phyloP scores from a whole-genome alignment of 2,329 filamentous ascomycete species.

The Proliferodiscus dingleyae region DNA sequence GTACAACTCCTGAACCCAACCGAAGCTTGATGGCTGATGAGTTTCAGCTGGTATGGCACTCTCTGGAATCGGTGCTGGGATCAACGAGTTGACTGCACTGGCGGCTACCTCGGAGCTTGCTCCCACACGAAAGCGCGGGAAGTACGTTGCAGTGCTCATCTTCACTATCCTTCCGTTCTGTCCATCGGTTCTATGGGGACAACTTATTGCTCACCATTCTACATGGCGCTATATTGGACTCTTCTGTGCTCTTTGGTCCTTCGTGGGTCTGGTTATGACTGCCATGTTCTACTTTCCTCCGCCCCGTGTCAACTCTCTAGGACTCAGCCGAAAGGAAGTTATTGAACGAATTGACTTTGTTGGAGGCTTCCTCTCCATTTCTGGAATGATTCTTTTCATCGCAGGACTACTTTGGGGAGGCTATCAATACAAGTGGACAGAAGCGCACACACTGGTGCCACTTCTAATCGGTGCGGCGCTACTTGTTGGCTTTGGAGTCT shows the following conservation, averaged over 20 bases:
- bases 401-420: slow-evolving; percentile 53
- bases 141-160: slow-evolving; percentile 55
- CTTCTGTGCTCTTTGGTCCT: slow-evolving; percentile 47
- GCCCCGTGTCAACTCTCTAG: slow-evolving; percentile 38
- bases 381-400: slow-evolving; percentile 47
- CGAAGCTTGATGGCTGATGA: neutral
- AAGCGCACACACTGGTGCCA: slow-evolving; percentile 1
- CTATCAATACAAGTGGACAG: slow-evolving; percentile 30
- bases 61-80: slow-evolving; percentile 59
- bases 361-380: slow-evolving; percentile 45
- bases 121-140: slow-evolving; percentile 56
- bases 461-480: slow-evolving; percentile 44
- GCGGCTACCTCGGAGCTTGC: slow-evolving; percentile 65
- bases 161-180: slow-evolving; percentile 58
- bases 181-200: slow-evolving; percentile 55
- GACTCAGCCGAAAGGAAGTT: slow-evolving; percentile 36
- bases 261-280: slow-evolving; percentile 46
- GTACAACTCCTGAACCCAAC: slow-evolving; percentile 10
- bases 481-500: slow-evolving; percentile 46
- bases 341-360: slow-evolving; percentile 45
- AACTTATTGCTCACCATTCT: slow-evolving; percentile 44
- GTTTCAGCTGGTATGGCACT: slow-evolving; percentile 43
- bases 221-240: slow-evolving; percentile 52
- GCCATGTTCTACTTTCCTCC: slow-evolving; percentile 51
- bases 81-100: slow-evolving; percentile 64